These are phyloP conservation scores for Dothideomycetes sp. DNA, from an alignment of 2,329 filamentous ascomycete species.

Conservation along the genomic window DNA sequence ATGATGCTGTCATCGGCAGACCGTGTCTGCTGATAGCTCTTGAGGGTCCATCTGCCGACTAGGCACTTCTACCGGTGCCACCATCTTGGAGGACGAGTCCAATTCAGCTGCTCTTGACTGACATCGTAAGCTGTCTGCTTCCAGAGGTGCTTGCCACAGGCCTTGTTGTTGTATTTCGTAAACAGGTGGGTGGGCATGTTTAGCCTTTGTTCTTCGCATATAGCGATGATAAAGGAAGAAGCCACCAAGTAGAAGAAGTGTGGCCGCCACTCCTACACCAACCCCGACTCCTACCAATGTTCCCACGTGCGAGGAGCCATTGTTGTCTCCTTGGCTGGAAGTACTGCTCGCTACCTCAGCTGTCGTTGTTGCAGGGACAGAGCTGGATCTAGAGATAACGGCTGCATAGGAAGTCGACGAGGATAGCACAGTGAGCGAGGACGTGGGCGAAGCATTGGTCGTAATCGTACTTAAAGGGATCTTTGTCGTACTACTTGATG, in stretches of 20 bases:
- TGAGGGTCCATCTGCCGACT: not conserved
- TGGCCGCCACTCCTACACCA: constrained; percentile 1
- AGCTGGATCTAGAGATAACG: not conserved
- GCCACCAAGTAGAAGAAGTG: not conserved
- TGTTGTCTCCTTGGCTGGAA: not conserved
- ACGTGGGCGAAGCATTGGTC: not conserved
- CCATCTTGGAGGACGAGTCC: not conserved
- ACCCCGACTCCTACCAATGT: not conserved
- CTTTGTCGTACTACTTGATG: not conserved
- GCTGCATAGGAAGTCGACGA: not conserved
- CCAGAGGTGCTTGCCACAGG: not conserved
- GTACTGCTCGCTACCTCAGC: not conserved
- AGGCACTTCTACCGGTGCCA: not conserved
- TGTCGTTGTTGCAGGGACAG: not conserved
- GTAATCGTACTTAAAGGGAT: not conserved
- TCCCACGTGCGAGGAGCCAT: not conserved
- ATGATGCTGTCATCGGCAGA: too few species aligned
- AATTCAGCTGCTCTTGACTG: constrained; percentile 2
- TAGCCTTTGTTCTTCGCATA: not conserved
- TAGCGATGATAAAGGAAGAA: constrained; percentile 1
- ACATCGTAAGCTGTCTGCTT: not conserved
- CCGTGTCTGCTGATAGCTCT: constrained; percentile 1
- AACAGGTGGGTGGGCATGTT: not conserved
- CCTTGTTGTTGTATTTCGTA: constrained; percentile 1
- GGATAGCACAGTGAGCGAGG: not conserved